Conservation (phyloP, 345 rosid genomes). For the Geranium rotundifolium region DNA sequence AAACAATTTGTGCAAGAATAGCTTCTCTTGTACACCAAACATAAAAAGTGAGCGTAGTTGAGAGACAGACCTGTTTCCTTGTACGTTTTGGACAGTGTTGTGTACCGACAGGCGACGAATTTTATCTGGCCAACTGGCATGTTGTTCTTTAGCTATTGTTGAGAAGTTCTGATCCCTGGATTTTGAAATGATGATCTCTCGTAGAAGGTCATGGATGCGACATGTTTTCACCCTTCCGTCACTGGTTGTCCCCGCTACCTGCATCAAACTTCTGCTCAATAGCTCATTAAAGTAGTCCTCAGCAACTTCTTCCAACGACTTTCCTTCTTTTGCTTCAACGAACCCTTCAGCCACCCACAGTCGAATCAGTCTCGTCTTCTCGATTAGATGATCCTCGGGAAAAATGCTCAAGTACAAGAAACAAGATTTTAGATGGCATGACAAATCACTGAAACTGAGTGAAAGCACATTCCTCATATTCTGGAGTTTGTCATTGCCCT, state of each 20-base stretch:
- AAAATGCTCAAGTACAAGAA: conserved; percentile 32
- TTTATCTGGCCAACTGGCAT: conserved; percentile 16
- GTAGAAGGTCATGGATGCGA: conserved; percentile 28
- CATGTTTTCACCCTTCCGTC: conserved; percentile 25
- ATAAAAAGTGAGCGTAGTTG: conserved; percentile 27
- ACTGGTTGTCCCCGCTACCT: conserved; percentile 12
- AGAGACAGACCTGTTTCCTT: conserved; percentile 11
- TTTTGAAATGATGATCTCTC: conserved; percentile 24
- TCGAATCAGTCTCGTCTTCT: conserved; percentile 16
- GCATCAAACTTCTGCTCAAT: conserved; percentile 28
- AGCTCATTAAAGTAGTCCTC: conserved; percentile 35
- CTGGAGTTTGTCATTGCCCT: conserved; percentile 18
- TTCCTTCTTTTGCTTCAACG: conserved; percentile 16
- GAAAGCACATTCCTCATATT: conserved; percentile 21
- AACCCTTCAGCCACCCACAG: conserved; percentile 39
- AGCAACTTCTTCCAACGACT: conserved; percentile 30
- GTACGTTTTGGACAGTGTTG: conserved; percentile 8
- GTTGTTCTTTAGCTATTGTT: conserved; percentile 13
- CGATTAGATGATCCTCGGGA: conserved; percentile 24
- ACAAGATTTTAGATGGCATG: conserved; percentile 30
- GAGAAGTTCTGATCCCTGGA: conserved; percentile 29
- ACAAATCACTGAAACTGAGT: conserved; percentile 34
- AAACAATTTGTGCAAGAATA: background rate
- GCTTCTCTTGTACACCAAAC: conserved; percentile 13
- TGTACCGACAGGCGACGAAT: conserved; percentile 35